Conservation (phyloP, 2,329 filamentous ascomycete genomes). For the Aspergillus neoniger region DNA sequence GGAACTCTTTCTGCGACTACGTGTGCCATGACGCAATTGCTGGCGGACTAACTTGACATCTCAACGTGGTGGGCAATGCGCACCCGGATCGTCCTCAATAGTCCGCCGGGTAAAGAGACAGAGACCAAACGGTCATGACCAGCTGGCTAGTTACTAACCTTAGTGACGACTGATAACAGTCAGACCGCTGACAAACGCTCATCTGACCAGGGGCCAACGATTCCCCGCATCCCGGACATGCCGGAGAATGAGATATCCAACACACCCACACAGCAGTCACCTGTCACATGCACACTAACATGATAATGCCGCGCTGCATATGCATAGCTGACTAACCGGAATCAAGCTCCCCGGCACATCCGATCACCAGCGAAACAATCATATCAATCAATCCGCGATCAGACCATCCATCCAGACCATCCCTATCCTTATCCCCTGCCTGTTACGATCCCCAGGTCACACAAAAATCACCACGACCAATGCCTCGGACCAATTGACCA, state of each 20-base stretch:
- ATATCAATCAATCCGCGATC: not conserved
- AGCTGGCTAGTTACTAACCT: not conserved
- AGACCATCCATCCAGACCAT: not conserved
- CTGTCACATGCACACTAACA: not conserved
- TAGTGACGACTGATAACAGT: no score
- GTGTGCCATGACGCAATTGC: constrained; percentile 3
- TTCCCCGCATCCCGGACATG: not conserved
- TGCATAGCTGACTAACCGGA: not conserved
- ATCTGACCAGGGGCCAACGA: not conserved
- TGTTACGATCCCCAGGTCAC: not conserved
- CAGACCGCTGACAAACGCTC: not conserved
- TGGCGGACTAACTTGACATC: not conserved
- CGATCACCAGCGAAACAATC: not conserved
- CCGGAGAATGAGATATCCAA: constrained; percentile 2
- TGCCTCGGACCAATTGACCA: constrained; percentile 11
- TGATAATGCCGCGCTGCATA: not conserved
- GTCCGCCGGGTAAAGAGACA: not conserved
- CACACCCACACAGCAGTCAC: no score
- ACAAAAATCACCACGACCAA: not conserved
- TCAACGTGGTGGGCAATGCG: not conserved
- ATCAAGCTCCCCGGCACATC: not conserved
- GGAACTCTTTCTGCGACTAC: not conserved
- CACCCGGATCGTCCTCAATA: not conserved
- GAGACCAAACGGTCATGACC: not conserved
- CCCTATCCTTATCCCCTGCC: not conserved